These are phyloP conservation scores for Nicotiana rustica DNA, from an alignment of 305 asterid genomes.

Conservation along the genomic window DNA sequence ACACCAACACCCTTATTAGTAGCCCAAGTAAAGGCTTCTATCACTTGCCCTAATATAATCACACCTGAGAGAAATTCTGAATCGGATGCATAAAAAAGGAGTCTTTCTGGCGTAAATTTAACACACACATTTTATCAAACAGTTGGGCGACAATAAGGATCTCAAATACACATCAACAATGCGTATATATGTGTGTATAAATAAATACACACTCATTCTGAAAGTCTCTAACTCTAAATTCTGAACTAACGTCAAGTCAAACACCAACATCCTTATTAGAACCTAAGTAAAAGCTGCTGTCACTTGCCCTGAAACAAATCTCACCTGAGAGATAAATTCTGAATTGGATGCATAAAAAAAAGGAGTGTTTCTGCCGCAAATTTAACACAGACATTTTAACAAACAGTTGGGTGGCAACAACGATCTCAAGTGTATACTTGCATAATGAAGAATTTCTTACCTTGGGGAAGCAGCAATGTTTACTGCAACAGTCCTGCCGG, in stretches of 20 bases:
- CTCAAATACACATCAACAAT: not conserved
- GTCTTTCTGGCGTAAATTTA: not conserved
- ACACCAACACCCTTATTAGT: not conserved
- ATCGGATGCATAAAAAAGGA: not conserved
- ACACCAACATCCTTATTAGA: not conserved
- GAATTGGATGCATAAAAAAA: not conserved
- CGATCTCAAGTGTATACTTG: not conserved
- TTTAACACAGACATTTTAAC: not conserved
- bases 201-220: not conserved
- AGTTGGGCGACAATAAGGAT: not conserved
- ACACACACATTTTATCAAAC: not conserved
- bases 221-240: not conserved
- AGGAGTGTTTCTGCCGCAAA: not conserved
- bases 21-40: not conserved
- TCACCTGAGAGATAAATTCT: not conserved
- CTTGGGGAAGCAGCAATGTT: not conserved
- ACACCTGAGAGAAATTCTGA: not conserved
- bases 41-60: too few relatives aligned
- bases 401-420: not conserved
- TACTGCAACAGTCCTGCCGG: not conserved
- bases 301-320: slow-evolving; percentile 9
- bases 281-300: not conserved
- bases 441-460: not conserved
- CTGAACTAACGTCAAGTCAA: not conserved
- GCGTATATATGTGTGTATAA: not conserved